phyloP scores from a whole-genome alignment of 345 rosid species.

The Barbarea vulgaris region DNA sequence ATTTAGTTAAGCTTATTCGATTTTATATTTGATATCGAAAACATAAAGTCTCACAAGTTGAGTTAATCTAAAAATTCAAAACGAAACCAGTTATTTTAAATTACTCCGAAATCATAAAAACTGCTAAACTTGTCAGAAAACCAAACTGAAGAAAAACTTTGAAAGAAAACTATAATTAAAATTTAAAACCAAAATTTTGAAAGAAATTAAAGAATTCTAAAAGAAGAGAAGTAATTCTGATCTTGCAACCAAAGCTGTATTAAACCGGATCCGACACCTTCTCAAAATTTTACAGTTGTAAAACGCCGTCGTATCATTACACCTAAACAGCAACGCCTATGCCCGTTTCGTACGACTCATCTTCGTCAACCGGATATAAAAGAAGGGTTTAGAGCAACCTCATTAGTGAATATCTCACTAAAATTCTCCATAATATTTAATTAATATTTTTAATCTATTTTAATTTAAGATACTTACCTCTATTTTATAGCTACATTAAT shows the following conservation, averaged over 20 bases:
- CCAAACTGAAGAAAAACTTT: background rate
- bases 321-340: background rate
- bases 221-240: background rate
- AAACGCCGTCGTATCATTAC: background rate
- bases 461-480: too few species aligned
- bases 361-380: constrained; percentile 12
- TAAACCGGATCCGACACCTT: background rate
- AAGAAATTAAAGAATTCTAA: background rate
- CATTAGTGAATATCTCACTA: too few species aligned
- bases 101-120: too few species aligned
- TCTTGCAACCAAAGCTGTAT: background rate
- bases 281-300: background rate
- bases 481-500: too few species aligned
- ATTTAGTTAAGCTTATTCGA: background rate
- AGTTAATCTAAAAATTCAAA: too few species aligned
- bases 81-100: too few species aligned
- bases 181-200: background rate
- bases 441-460: too few species aligned
- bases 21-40: background rate
- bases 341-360: constrained; percentile 4
- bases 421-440: too few species aligned
- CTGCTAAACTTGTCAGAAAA: too few species aligned
- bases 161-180: background rate
- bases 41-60: too few species aligned
- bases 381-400: constrained; percentile 11